Base-by-base conservation (phyloP, 2,329 filamentous ascomycete species). In the Microdochium nivale region DNA sequence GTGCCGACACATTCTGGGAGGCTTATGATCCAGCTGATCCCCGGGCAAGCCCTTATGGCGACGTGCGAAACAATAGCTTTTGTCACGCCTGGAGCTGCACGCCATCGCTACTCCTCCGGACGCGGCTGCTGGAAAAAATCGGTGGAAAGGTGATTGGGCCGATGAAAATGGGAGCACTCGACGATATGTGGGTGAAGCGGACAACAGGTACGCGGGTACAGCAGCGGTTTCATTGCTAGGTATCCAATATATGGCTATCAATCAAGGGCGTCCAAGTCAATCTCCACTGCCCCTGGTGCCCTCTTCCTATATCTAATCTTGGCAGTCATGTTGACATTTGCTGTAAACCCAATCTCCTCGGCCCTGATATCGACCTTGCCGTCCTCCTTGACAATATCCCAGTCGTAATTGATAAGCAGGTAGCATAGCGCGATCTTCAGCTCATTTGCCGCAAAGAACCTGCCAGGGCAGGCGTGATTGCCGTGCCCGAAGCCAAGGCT, bases 371-470 rank as follows among this genome's bases (percentile, higher is more conserved):
- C 35, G 7, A 40, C 35, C 19, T 40, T 16, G 35, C 35, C 35
- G 35, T 40, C 19, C 19, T 40, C 35, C 35, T 40, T 40, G 35
- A 19, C 35, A 19, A 19, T 19, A 5, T 40, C 35, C 60, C 62
- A 66, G 50, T 66, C 64, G 52, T 63, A 66, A 54, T 66, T 66
- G 43, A 66, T 57, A 50, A 66, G 52, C 23, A 66, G 11, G 46
- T 60, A 53, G 49, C 59, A 61, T 21, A 69, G 51, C 16, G 62
- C 35, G 21, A 69, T 56, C 59, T 71, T 70, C 19, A 70, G 61
- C 56, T 69, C 63, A 51, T 66, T 64, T 16, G 59, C 60, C 1
- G 67, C 68, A 57, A 70, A 70, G 55, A 69, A 70, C 3, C 69
- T 55, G 0, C 69, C 69, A 0, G 69, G 69, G 52, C 69, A 71